Conservation (phyloP, 768 basidiomycete species). For the Boletus tomentosulus region DNA sequence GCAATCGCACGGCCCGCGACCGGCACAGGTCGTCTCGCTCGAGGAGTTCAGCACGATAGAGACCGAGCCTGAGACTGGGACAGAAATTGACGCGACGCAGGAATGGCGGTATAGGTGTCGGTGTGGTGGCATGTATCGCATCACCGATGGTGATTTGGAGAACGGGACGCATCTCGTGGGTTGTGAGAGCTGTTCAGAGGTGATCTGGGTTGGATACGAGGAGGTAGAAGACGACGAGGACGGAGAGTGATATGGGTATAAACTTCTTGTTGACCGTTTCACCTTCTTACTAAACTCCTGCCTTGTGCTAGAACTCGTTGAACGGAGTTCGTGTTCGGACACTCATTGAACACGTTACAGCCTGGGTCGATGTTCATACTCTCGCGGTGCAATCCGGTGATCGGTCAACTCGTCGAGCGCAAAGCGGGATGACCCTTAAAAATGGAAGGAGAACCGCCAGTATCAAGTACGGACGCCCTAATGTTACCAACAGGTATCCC, state of each 20-base stretch:
- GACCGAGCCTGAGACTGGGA: slow-evolving; percentile 3
- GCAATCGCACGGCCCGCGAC: slow-evolving; percentile 45
- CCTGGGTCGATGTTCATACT: neutral
- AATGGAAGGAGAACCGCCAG: neutral
- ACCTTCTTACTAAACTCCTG: neutral
- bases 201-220: slow-evolving; percentile 84
- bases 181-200: slow-evolving; percentile 76
- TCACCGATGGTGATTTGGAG: slow-evolving; percentile 60
- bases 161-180: slow-evolving; percentile 66
- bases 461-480: neutral
- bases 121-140: slow-evolving; percentile 65
- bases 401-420: no score
- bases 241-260: slow-evolving; percentile 4
- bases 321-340: neutral
- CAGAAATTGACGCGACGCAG: neutral
- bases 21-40: slow-evolving; percentile 74
- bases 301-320: neutral
- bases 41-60: slow-evolving; percentile 50
- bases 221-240: slow-evolving; percentile 31
- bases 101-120: slow-evolving; percentile 64
- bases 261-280: neutral
- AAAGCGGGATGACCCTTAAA: no score
- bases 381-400: no score
- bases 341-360: neutral
- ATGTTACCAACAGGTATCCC: neutral